Evolutionary conservation across 805 yeast genomes (phyloP).

Genomic region (Suhomyces emberorum): DNA sequence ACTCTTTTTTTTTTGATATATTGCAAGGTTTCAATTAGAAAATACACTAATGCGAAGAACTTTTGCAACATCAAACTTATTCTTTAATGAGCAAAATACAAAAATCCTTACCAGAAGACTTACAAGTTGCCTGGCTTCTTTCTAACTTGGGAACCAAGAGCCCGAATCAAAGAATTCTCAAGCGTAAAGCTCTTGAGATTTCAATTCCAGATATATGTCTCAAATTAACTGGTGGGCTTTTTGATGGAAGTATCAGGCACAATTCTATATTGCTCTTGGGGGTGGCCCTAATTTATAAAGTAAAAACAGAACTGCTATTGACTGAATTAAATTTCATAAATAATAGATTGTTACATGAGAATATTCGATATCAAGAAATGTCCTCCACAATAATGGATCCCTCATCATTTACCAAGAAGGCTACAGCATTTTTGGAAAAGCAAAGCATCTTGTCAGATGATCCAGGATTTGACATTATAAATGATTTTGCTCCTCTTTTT

Average conservation of each 20-base stretch:
- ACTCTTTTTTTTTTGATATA: no score
- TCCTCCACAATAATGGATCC: no score
- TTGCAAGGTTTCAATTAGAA: no score
- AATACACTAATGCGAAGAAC: no score
- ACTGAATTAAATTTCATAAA: slow-evolving; percentile 21
- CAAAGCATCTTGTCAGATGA: slow-evolving; percentile 21
- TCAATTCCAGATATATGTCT: slow-evolving; percentile 45
- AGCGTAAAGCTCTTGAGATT: slow-evolving; percentile 28
- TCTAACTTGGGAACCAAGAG: slow-evolving; percentile 40
- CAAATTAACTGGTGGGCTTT: slow-evolving; percentile 8
- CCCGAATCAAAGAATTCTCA: slow-evolving; percentile 23
- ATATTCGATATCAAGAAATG: no score
- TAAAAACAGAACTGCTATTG: slow-evolving; percentile 47
- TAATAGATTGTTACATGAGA: slow-evolving; percentile 3
- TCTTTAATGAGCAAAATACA: no score
- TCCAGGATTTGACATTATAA: slow-evolving; percentile 22
- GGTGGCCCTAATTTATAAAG: slow-evolving; percentile 44
- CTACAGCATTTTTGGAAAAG: no score
- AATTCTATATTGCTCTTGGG: slow-evolving; percentile 48
- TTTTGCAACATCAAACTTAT: no score
- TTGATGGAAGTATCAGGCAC: slow-evolving; percentile 22
- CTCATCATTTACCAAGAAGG: no score
- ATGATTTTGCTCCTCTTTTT: slow-evolving; percentile 18
- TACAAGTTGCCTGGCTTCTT: slow-evolving; percentile 32
- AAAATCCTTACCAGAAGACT: slow-evolving; percentile 5